Base-by-base conservation (phyloP, 257 asterid species). In the Primulina tabacum region DNA sequence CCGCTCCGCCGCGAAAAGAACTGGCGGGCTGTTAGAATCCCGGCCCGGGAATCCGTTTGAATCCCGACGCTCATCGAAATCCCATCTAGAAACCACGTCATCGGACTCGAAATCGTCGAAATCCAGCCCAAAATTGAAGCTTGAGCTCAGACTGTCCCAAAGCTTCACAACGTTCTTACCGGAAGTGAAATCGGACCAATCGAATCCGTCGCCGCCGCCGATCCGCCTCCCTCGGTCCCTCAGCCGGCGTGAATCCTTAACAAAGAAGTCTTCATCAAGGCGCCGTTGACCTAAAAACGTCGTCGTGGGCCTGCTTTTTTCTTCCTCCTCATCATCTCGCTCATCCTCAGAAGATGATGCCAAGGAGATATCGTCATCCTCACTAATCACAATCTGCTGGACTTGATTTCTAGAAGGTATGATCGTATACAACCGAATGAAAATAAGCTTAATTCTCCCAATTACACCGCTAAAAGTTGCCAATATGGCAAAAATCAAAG, bases 131-230 rank as follows among this genome's bases (percentile, higher is more conserved):
- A 84, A 77, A 78, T 89, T 94, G 5, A 89, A 79, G 57, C 81
- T 85, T 26, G 89, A 60, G 11, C 90, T 86, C 40, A 92, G 68
- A 63, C 90, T 87, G 72, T 94, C 99, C 97, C 99, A 91, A 9
- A 91, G 83, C 86, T 83, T 88, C 0, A 94, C 99, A 6, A 94
- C 96, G 53, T 77, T 86, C 65, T 81, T 79, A 17, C 96, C 96
- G 35, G 81, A 70, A 0, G 83, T 52, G 59, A 86, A 81, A 0
- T 84, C 95, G 29, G 87, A 53, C 92, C 88, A 82, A 0, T 70
- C 73, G 8, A 77, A 62, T 32, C 73, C 34, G 7, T 72, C 80
- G 34, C 75, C 75, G 71, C 74, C 71, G 64, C 65, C 4, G 60
- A 58, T 50, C 75, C 81, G 77, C 20, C 83, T 75, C 65, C 74